Base-by-base conservation (phyloP, 73 alveolate genomes). In the Tetrahymena borealis region DNA sequence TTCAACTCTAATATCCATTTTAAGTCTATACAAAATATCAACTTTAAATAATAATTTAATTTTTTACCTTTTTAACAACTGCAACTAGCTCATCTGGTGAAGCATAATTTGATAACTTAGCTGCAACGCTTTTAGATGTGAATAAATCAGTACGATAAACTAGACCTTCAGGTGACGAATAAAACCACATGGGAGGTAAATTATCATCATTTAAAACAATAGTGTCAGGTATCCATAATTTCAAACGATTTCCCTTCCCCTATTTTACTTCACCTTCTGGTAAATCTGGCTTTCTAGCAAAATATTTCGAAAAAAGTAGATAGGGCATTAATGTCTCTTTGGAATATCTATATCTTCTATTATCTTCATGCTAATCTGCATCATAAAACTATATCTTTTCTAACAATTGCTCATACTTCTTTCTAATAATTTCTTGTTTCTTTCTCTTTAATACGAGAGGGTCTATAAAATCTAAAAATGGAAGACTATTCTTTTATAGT, bases 161-260 rank as follows among this genome's bases (percentile, higher is more conserved):
- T 85, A 93, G 94, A 13, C 99, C 99, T 90, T 97, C 98, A 18
- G 95, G 95, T 60, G 97, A 98, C 2, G 99, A 96, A 92, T 96
- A 98, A 36, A 98, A 92, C 99, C 99, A 98, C 97, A 95, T 97
- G 91, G 97, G 97, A 15, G 96, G 91, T 78, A 96, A 94, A 91
- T 96, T 97, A 18, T 42, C 91, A 91, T 98, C 99, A 96, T 98
- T 98, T 85, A 97, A 94, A 32, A 98, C 98, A 13, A 98, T 96
- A 20, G 99, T 98, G 90, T 98, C 99, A 31, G 99, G 99, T 18
- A 98, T 96, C 97, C 97, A 97, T 24, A 98, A 93, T 96, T 97
- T 95, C 92, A 98, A 90, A 91, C 95, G 60, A 37, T 93, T 93
- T 28, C 40, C 41, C 33, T 78, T 90, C 35, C 93, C 37, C 24